Conservation (phyloP, 23 red algal genomes). For the Gracilaria caudata region DNA sequence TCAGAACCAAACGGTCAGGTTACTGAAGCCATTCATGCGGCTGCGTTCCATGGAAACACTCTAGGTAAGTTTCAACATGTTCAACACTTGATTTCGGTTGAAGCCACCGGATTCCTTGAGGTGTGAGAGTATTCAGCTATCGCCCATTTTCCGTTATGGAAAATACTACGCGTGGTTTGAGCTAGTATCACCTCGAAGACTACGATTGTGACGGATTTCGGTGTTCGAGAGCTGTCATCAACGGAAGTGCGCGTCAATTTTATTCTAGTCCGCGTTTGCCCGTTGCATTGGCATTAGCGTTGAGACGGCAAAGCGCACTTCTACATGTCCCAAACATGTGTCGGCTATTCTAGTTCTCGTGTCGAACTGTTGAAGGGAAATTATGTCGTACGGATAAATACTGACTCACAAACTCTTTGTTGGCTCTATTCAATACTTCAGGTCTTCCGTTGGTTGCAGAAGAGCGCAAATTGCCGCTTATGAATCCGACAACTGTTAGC, state of each 20-base stretch:
- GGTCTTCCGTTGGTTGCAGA: conserved; percentile 82
- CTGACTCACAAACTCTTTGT: conserved; percentile 14
- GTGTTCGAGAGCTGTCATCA: conserved; percentile 6
- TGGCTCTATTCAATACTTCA: conserved; percentile 30
- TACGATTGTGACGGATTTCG: background rate
- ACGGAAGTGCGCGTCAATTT: background rate
- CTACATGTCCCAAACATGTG: background rate
- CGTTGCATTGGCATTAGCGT: background rate
- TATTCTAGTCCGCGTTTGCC: background rate
- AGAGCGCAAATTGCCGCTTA: conserved; percentile 48
- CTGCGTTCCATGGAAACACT: conserved; percentile 86
- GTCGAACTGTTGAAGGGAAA: background rate
- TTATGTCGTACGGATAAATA: background rate
- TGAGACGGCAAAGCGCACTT: background rate
- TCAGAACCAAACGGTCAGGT: conserved; percentile 60
- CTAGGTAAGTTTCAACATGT: conserved; percentile 73
- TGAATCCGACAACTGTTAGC: conserved; percentile 57
- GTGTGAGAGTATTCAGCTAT: conserved; percentile 38
- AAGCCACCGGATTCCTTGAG: background rate
- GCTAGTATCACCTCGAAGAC: conserved; percentile 55
- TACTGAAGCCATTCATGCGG: conserved; percentile 76
- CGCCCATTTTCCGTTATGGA: conserved; percentile 25
- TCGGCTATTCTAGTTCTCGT: background rate
- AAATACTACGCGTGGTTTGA: conserved; percentile 15
- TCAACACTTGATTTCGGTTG: background rate